These are phyloP conservation scores for Lumnitzera littorea DNA, from an alignment of 345 rosid species.

Conservation along the genomic window DNA sequence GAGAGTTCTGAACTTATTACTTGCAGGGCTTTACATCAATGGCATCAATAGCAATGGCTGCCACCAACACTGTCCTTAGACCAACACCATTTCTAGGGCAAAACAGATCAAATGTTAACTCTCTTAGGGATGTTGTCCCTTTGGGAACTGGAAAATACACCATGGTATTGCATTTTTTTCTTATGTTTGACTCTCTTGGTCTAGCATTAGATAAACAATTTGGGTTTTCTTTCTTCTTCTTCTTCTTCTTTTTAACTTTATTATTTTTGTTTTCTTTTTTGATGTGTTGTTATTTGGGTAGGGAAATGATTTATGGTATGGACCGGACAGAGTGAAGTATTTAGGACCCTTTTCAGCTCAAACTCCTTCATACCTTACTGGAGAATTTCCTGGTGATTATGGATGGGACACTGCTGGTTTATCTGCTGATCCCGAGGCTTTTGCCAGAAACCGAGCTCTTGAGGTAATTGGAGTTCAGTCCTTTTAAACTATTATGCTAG, in stretches of 20 bases:
- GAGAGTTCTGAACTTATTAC: background rate
- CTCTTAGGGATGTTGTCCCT: slow-evolving; percentile 64
- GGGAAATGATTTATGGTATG: slow-evolving; percentile 89
- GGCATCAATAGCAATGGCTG: slow-evolving; percentile 29
- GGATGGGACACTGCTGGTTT: slow-evolving; percentile 99
- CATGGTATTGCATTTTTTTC: slow-evolving; percentile 35
- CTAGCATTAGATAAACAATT: background rate
- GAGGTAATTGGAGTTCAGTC: slow-evolving; percentile 32
- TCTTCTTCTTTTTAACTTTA: too few species aligned
- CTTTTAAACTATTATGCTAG: too few species aligned
- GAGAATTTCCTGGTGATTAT: slow-evolving; percentile 94
- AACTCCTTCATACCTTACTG: slow-evolving; percentile 83
- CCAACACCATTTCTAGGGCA: slow-evolving; percentile 76
- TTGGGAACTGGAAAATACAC: slow-evolving; percentile 58
- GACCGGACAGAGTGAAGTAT: slow-evolving; percentile 93
- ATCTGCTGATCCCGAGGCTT: slow-evolving; percentile 95
- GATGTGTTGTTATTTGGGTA: slow-evolving; percentile 12
- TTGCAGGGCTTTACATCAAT: background rate
- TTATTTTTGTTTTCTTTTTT: background rate
- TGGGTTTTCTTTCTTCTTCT: background rate
- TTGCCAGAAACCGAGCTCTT: slow-evolving; percentile 93
- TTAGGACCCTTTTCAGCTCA: slow-evolving; percentile 97
- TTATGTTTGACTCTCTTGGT: background rate
- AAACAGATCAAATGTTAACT: slow-evolving; percentile 42
- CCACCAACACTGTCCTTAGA: slow-evolving; percentile 59